Evolutionary conservation across 2,329 filamentous ascomycete genomes (phyloP), one percentile per base, ranked within the genome.

Genomic region (Xenosphaeropsis pyriputrescens): DNA sequence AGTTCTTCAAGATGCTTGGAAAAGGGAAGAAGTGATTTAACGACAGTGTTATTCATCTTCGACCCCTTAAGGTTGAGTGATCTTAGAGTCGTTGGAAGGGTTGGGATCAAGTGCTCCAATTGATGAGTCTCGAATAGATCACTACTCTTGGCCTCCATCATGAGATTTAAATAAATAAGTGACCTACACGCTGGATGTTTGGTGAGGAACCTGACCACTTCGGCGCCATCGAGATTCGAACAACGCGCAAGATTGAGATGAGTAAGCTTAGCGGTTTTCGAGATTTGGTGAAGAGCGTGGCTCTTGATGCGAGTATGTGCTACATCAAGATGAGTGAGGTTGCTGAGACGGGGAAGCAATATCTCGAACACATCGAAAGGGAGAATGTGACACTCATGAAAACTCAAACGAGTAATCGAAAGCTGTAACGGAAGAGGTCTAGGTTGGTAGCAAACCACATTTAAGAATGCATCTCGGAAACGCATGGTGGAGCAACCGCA

Each of bases 211-310:
- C 78, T 65, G 43, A 85, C 73, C 13, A 89, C 72, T 7, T 62
- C 70, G 12, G 71, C 61, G 1, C 81, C 75, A 8, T 73, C 72
- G 38, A 91, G 65, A 38, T 74, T 67, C 37, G 72, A 75, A 63
- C 84, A 89, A 57, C 82, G 84, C 44, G 79, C 75, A 34, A 91
- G 61, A 50, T 85, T 88, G 38, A 91, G 62, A 53, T 91, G 84
- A 1, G 79, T 86, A 45, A 89, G 68, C 44, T 64, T 66, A 9
- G 84, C 83, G 4, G 77, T 77, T n/a, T 65, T 53, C 1, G 83
- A 81, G 44, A 89, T 82, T 15, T 73, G 74, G 47, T 70, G 62
- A 13, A 91, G 65, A 4, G 83, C 82, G 17, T 66, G 62, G 54
- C 85, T 73, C 26, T 77, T 86, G 48, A 91, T 74, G 46, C 79